These are phyloP conservation scores for Syzygium aromaticum DNA, from an alignment of 345 rosid species.

Conservation along the genomic window DNA sequence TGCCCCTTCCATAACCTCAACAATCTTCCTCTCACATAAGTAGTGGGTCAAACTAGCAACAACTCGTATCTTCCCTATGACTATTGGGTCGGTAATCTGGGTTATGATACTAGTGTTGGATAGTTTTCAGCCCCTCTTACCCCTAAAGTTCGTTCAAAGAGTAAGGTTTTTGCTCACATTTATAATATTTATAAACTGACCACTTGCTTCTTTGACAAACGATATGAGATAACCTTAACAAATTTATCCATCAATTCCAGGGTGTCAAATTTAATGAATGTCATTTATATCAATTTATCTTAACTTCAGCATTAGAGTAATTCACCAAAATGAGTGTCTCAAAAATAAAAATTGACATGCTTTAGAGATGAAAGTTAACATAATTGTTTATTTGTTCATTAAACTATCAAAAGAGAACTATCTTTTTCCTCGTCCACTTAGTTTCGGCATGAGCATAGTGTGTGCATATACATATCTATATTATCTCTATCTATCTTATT, in stretches of 20 bases:
- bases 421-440: neutral
- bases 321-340: neutral
- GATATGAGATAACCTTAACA: too few species aligned
- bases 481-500: neutral
- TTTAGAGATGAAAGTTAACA: neutral
- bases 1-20: too few species aligned
- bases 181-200: too few species aligned
- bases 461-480: neutral
- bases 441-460: neutral
- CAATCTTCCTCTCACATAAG: too few species aligned
- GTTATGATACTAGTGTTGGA: too few species aligned
- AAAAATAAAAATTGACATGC: neutral
- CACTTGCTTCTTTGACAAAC: too few species aligned
- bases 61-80: too few species aligned
- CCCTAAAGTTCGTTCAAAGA: too few species aligned
- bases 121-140: too few species aligned
- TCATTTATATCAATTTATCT: neutral
- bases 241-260: neutral
- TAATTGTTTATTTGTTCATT: neutral
- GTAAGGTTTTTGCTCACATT: too few species aligned
- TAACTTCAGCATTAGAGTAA: neutral
- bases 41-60: too few species aligned
- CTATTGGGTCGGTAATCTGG: too few species aligned
- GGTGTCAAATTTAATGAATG: neutral
- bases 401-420: neutral